phyloP scores from a whole-genome alignment of 768 basidiomycete genomes.

The Lactarius trivialis region DNA sequence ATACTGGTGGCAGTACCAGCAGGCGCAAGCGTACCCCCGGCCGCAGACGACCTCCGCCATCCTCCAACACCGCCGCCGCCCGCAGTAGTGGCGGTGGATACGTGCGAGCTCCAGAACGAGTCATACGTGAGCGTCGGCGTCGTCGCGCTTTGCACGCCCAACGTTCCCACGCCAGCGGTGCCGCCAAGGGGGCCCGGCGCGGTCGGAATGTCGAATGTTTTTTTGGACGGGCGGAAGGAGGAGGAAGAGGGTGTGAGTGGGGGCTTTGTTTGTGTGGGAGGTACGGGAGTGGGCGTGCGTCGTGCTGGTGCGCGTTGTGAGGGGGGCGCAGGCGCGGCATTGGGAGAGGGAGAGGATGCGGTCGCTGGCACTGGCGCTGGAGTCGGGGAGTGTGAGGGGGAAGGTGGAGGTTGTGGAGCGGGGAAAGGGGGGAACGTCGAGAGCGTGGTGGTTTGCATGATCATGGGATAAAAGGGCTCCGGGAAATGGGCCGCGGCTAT shows the following conservation, averaged over 20 bases:
- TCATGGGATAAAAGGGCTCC: not conserved
- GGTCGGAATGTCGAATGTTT: constrained; percentile 22
- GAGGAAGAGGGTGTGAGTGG: not conserved
- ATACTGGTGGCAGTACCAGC: not conserved
- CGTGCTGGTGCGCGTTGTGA: not conserved
- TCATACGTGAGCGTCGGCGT: constrained; percentile 22
- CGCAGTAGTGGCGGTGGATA: not conserved
- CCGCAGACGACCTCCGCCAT: not conserved
- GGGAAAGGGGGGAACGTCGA: constrained; percentile 8
- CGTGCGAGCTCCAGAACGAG: constrained; percentile 24
- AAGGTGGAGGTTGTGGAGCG: not conserved
- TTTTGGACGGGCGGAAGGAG: constrained; percentile 1
- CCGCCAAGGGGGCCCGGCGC: constrained; percentile 6
- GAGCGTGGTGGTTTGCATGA: not conserved
- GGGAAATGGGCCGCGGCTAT: constrained; percentile 8
- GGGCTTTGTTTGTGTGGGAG: not conserved
- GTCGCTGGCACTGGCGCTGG: no score
- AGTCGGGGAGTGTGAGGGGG: not conserved
- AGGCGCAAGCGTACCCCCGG: not conserved
- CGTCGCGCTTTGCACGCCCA: not conserved
- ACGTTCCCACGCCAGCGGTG: not conserved
- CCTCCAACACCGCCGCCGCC: not conserved
- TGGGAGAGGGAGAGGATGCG: not conserved
- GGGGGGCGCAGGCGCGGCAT: not conserved
- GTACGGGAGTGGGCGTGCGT: not conserved